phyloP scores from a whole-genome alignment of 768 basidiomycete genomes.

The Leccinellum albellum region DNA sequence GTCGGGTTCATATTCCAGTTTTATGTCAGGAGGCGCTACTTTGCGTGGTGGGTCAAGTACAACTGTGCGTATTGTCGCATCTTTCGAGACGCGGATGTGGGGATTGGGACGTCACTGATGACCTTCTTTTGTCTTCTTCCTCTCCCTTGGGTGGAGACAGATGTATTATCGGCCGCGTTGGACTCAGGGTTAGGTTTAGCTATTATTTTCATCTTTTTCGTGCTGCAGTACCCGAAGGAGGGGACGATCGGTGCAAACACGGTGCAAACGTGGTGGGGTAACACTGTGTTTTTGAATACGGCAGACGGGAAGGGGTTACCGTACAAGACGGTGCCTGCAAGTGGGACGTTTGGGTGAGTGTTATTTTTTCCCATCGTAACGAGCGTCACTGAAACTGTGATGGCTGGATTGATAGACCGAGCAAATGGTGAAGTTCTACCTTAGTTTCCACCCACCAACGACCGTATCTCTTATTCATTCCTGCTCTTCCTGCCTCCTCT shows the following conservation, averaged over 20 bases:
- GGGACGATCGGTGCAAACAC: constrained; percentile 53
- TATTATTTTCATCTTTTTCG: constrained; percentile 54
- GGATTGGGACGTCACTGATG: constrained; percentile 13
- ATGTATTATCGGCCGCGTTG: constrained; percentile 68
- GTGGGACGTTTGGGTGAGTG: constrained; percentile 30
- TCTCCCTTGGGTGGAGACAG: constrained; percentile 17
- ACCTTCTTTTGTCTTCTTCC: neutral
- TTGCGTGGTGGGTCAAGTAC: constrained; percentile 67
- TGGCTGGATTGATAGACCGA: constrained; percentile 2
- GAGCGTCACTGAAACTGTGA: neutral
- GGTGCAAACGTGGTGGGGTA: constrained; percentile 71
- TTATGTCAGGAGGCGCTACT: constrained; percentile 52
- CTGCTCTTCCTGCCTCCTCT: constrained; percentile 49
- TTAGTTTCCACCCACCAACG: too few relatives aligned
- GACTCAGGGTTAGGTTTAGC: constrained; percentile 64
- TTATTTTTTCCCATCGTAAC: neutral
- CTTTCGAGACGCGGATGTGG: neutral
- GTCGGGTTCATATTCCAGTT: constrained; percentile 67
- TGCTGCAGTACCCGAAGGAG: constrained; percentile 58
- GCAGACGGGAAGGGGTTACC: constrained; percentile 15
- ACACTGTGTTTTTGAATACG: constrained; percentile 36
- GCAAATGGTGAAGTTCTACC: constrained; percentile 5
- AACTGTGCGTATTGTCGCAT: constrained; percentile 28
- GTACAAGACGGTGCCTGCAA: constrained; percentile 8
- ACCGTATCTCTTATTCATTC: neutral